Evolutionary conservation across 257 asterid species (phyloP).

Genomic region (Capsicum chinense): DNA sequence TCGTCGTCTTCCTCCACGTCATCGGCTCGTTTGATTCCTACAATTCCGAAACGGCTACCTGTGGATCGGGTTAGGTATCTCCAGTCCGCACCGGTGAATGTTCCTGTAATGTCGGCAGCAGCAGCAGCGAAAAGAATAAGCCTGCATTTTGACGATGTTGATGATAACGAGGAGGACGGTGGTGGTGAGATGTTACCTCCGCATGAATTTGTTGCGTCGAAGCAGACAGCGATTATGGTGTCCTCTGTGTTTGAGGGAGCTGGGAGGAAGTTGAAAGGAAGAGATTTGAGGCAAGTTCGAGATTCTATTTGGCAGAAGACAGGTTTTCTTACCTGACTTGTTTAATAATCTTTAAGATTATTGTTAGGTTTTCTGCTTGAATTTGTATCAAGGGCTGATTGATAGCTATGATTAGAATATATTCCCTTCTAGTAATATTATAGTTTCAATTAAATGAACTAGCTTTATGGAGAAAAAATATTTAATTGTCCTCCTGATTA

Average conservation of each 20-base stretch:
- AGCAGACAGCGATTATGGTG: constrained; percentile 54
- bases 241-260: constrained; percentile 75
- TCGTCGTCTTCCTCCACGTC: constrained; percentile 52
- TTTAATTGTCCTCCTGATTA: background rate
- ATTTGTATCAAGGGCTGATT: background rate
- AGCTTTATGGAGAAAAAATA: background rate
- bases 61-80: constrained; percentile 31
- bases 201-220: constrained; percentile 62
- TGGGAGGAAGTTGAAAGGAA: constrained; percentile 80
- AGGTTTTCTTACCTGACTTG: constrained; percentile 61
- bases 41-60: constrained; percentile 58
- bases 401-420: background rate
- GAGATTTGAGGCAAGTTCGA: constrained; percentile 81
- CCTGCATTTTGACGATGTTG: constrained; percentile 47
- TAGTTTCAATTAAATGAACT: background rate
- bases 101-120: constrained; percentile 56
- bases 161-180: constrained; percentile 33
- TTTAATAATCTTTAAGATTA: constrained; percentile 22
- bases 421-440: background rate
- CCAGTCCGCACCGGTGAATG: constrained; percentile 74
- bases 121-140: constrained; percentile 41
- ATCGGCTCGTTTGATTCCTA: constrained; percentile 43
- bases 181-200: constrained; percentile 57
- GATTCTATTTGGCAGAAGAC: constrained; percentile 68
- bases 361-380: background rate